These are phyloP conservation scores for Colletotrichum coccodes DNA, from an alignment of 2,329 filamentous ascomycete species.

Conservation along the genomic window DNA sequence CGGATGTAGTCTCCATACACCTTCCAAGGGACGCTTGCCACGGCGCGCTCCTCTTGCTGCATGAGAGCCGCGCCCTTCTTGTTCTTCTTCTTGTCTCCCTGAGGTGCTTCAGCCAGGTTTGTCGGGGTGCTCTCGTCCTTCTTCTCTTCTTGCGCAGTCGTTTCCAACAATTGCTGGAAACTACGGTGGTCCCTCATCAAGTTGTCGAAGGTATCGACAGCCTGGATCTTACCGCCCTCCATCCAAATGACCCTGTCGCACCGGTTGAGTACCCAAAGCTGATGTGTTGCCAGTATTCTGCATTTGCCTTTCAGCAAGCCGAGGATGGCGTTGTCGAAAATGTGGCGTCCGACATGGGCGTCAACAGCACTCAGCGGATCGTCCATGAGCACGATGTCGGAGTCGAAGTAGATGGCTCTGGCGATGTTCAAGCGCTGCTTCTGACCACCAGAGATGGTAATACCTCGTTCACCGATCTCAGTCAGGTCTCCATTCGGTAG, in stretches of 20 bases:
- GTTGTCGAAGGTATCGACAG: constrained; percentile 89
- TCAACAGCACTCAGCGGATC: constrained; percentile 77
- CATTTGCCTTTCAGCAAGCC: constrained; percentile 90
- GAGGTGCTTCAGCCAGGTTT: constrained; percentile 51
- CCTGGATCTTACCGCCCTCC: constrained; percentile 84
- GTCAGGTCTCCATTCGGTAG: constrained; percentile 89
- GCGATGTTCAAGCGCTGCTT: constrained; percentile 97
- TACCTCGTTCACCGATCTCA: constrained; percentile 94
- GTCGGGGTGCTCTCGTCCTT: constrained; percentile 59
- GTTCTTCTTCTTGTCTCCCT: constrained; percentile 59
- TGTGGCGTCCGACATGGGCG: constrained; percentile 75
- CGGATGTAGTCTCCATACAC: constrained; percentile 83
- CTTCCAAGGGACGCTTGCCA: constrained; percentile 80
- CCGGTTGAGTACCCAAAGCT: constrained; percentile 89
- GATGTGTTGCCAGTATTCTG: constrained; percentile 91
- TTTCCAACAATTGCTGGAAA: constrained; percentile 87
- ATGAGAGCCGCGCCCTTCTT: constrained; percentile 73
- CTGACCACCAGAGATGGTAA: constrained; percentile 94
- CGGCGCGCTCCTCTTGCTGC: constrained; percentile 77
- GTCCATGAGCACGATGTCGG: constrained; percentile 76
- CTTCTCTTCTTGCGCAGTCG: constrained; percentile 79
- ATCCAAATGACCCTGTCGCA: constrained; percentile 96
- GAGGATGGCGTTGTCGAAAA: constrained; percentile 95
- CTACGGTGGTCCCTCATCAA: constrained; percentile 82
- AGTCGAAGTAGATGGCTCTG: constrained; percentile 77